Evolutionary conservation across 1,139 yeast species (phyloP).

Genomic region (Kodamaea fungicola): DNA sequence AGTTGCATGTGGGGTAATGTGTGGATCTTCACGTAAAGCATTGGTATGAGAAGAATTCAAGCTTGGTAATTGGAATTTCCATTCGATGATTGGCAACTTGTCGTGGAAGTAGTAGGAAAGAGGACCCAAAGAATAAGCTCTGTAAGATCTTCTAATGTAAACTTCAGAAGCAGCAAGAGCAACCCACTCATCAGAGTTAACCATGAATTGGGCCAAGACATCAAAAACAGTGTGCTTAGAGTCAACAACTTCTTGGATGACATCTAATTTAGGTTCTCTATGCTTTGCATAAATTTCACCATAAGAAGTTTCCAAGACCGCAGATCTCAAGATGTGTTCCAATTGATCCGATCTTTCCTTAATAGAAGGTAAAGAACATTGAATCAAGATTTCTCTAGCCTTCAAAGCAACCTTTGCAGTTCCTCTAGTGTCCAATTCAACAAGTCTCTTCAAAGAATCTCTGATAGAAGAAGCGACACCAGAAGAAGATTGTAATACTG

Average conservation of each 20-base stretch:
- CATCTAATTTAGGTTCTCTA: conserved; percentile 75
- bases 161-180: conserved; percentile 96
- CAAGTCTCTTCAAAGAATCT: conserved; percentile 69
- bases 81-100: conserved; percentile 68
- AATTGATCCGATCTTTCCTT: conserved; percentile 96
- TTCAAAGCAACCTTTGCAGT: conserved; percentile 94
- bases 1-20: conserved; percentile 39
- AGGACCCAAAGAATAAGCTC: conserved; percentile 88
- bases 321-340: conserved; percentile 89
- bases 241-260: conserved; percentile 88
- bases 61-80: conserved; percentile 89
- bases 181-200: conserved; percentile 80
- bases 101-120: conserved; percentile 62
- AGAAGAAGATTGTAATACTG: conserved; percentile 64
- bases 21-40: conserved; percentile 44
- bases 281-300: conserved; percentile 80
- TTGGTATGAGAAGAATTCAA: conserved; percentile 64
- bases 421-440: conserved; percentile 83
- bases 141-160: conserved; percentile 92
- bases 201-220: conserved; percentile 87
- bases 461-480: conserved; percentile 70
- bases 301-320: conserved; percentile 84
- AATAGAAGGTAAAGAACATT: conserved; percentile 93
- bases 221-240: conserved; percentile 95
- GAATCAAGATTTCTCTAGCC: conserved; percentile 93